Conservation (phyloP, 257 asterid species). For the Ehretia macrophylla region DNA sequence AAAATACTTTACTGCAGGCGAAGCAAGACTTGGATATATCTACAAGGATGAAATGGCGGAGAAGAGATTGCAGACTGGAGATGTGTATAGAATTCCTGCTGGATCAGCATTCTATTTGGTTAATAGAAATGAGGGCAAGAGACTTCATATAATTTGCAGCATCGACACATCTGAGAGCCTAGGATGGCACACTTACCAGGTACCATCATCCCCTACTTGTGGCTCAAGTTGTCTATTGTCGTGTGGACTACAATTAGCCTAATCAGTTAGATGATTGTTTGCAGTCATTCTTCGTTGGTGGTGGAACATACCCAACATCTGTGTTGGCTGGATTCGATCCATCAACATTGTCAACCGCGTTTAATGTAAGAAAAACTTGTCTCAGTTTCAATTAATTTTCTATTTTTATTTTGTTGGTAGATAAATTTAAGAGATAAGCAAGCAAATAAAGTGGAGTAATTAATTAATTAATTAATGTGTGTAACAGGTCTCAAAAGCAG, state of each 20-base stretch:
- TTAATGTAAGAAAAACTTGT: slow-evolving; percentile 51
- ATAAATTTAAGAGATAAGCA: no score
- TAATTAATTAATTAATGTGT: neutral
- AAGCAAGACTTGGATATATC: slow-evolving; percentile 67
- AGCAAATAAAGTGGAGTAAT: no score
- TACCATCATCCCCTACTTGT: neutral
- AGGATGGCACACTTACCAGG: slow-evolving; percentile 59
- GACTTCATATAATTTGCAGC: slow-evolving; percentile 72
- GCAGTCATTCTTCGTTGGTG: slow-evolving; percentile 82
- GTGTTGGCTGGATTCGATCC: slow-evolving; percentile 74
- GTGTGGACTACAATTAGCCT: neutral
- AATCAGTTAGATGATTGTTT: neutral
- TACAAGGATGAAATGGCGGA: slow-evolving; percentile 73
- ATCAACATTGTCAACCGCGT: slow-evolving; percentile 57
- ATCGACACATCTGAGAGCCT: slow-evolving; percentile 51
- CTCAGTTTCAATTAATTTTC: neutral
- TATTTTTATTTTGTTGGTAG: no score
- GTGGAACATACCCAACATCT: slow-evolving; percentile 72
- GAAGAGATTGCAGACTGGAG: slow-evolving; percentile 54
- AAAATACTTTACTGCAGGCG: slow-evolving; percentile 68
- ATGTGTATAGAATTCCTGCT: slow-evolving; percentile 59
- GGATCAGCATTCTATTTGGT: slow-evolving; percentile 80
- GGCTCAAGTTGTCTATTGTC: no score
- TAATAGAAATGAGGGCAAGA: slow-evolving; percentile 56
- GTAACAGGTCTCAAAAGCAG: slow-evolving; percentile 50